phyloP scores from a whole-genome alignment of 495 filamentous ascomycete genomes.

The Hyaloscypha bicolor region DNA sequence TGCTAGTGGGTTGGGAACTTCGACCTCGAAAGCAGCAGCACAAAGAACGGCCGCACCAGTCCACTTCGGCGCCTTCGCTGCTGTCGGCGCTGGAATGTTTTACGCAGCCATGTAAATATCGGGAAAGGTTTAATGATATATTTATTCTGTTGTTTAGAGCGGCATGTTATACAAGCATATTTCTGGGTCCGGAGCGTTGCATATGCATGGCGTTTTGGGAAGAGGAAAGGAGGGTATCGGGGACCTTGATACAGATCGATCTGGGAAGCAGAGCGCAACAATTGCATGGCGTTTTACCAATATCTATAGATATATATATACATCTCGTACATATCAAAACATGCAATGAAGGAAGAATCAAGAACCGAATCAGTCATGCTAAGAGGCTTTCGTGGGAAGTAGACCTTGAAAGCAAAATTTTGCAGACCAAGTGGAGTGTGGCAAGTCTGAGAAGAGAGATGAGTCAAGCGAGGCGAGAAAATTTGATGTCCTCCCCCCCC shows the following conservation, averaged over 20 bases:
- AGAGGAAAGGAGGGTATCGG: slow-evolving; percentile 8
- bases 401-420: neutral
- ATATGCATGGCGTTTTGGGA: slow-evolving; percentile 16
- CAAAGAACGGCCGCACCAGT: slow-evolving; percentile 20
- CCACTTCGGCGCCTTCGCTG: slow-evolving; percentile 26
- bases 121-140: neutral
- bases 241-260: neutral
- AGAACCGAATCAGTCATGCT: neutral
- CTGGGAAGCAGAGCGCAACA: neutral
- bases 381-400: neutral
- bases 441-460: neutral
- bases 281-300: neutral
- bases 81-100: slow-evolving; percentile 26
- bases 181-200: slow-evolving; percentile 9
- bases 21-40: slow-evolving; percentile 25
- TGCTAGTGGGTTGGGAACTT: neutral
- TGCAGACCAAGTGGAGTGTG: neutral
- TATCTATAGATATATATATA: neutral
- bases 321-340: neutral
- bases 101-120: slow-evolving; percentile 31
- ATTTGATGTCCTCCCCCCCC: neutral
- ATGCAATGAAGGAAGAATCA: neutral
- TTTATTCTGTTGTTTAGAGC: slow-evolving; percentile 15
- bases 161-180: slow-evolving; percentile 21
- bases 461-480: slow-evolving; percentile 7